These are phyloP conservation scores for Solanum habrochaites DNA, from an alignment of 257 asterid genomes.

Conservation along the genomic window DNA sequence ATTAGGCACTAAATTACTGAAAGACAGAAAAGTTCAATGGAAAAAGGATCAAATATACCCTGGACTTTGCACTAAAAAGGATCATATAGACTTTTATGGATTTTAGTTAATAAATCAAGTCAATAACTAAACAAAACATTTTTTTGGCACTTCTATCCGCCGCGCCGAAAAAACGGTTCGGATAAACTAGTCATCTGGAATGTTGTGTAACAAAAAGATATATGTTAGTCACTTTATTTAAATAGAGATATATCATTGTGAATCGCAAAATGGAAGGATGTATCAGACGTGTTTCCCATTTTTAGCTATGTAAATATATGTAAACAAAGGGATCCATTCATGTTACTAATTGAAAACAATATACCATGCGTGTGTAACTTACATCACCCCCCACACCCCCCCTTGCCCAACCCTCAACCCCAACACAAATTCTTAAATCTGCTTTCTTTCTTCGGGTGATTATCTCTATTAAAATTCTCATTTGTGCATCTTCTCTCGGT, in stretches of 20 bases:
- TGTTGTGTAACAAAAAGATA: too few species aligned
- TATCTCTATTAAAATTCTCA: too few species aligned
- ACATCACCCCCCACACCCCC: not conserved
- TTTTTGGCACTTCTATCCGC: not conserved
- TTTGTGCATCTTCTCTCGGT: too few species aligned
- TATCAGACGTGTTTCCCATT: too few species aligned
- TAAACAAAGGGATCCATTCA: not conserved
- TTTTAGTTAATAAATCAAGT: not conserved
- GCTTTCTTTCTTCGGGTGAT: too few species aligned
- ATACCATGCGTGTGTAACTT: not conserved
- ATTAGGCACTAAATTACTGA: too few species aligned
- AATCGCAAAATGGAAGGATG: too few species aligned
- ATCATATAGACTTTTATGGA: not conserved
- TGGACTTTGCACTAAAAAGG: too few species aligned
- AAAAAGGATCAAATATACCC: not conserved
- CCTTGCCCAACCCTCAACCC: too few species aligned
- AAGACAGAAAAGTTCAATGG: too few species aligned
- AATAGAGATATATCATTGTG: not conserved
- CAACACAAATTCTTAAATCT: too few species aligned
- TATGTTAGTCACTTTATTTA: not conserved
- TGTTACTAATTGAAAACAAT: not conserved
- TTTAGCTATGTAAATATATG: not conserved
- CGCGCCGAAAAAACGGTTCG: not conserved
- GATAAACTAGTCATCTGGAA: too few species aligned
- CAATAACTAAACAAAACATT: not conserved